A percentile compares a stretch with the other conserved stretches of the same genome.
Conservation (phyloP, 2,329 filamentous ascomycete genomes). For the Paraphaeosphaeria sporulosa region DNA sequence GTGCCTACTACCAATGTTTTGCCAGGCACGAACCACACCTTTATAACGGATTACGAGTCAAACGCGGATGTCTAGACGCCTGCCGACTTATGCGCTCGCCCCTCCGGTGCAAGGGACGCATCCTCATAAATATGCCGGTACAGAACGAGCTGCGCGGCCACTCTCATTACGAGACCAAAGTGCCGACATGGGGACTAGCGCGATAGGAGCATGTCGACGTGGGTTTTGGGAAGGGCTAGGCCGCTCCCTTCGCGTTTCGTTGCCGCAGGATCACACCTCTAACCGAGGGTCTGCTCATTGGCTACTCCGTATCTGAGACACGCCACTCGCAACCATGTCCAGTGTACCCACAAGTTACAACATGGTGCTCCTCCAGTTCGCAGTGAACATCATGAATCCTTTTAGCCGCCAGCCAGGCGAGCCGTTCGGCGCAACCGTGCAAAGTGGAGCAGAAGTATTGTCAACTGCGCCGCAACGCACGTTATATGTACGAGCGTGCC, state of each 20-base stretch:
- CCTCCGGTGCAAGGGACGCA: slow-evolving; percentile 12
- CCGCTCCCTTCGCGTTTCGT: slow-evolving; percentile 9
- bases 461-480: not conserved
- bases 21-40: slow-evolving; percentile 9
- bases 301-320: not conserved
- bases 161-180: slow-evolving; percentile 12
- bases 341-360: not conserved
- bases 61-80: slow-evolving; percentile 13
- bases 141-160: slow-evolving; percentile 6
- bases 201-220: slow-evolving; percentile 1
- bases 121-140: slow-evolving; percentile 7
- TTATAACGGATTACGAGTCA: slow-evolving; percentile 10
- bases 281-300: slow-evolving; percentile 10
- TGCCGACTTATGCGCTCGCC: slow-evolving; percentile 13
- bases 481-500: not conserved
- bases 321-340: not conserved
- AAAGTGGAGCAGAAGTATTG: not conserved
- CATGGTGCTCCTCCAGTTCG: slow-evolving; percentile 4
- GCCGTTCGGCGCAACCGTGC: not conserved
- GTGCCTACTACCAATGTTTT: not conserved
- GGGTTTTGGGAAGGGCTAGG: slow-evolving; percentile 5
- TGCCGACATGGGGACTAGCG: slow-evolving; percentile 12
- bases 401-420: not conserved
- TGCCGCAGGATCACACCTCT: slow-evolving; percentile 7
- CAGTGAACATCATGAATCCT: not conserved